Evolutionary conservation across 345 rosid species (phyloP), one percentile per base, ranked within the genome.

Genomic region (Lagerstroemia speciosa): DNA sequence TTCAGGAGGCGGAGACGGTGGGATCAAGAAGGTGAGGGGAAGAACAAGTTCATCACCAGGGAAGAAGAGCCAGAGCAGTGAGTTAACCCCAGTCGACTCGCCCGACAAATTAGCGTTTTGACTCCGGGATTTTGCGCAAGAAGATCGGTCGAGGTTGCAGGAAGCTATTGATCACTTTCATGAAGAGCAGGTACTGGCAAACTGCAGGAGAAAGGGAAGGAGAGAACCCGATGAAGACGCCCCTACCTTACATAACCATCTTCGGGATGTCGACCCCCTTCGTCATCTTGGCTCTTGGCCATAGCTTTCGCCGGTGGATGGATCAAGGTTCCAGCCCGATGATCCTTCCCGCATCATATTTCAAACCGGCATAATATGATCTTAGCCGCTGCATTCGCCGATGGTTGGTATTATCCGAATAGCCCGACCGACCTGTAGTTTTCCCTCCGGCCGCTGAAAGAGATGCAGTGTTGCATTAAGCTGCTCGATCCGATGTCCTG

Each of bases 181-280:
- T 8, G 67, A 58, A 71, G 40, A 82, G 77, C 80, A 91, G 96
- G 87, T 87, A 86, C 73, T 91, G 97, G 97, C 96, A 93, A 80
- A 78, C 85, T 10, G 90, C 90, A 66, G 96, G 97, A 67, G 96
- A 89, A 82, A 87, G 96, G 78, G 80, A 84, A 84, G 99, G 91
- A 19, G 97, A 94, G 78, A 94, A 91, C 68, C 96, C 97, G 41
- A 91, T 94, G 96, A 91, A 75, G 81, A 91, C 97, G 9, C 97
- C 96, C 58, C 76, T 93, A 37, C 96, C 94, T 73, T 87, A 89
- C 74, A 87, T 94, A 53, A 86, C 88, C 76, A 87, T 89, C 69
- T 93, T 93, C 70, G 93, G 97, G 61, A 87, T 87, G 98, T 89
- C 96, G 27, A 93, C 96, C 15, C 98, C 96, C 26, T 93, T 93